These are phyloP conservation scores for Hymenoscyphus infarciens DNA, from an alignment of 2,329 filamentous ascomycete species.

Conservation along the genomic window DNA sequence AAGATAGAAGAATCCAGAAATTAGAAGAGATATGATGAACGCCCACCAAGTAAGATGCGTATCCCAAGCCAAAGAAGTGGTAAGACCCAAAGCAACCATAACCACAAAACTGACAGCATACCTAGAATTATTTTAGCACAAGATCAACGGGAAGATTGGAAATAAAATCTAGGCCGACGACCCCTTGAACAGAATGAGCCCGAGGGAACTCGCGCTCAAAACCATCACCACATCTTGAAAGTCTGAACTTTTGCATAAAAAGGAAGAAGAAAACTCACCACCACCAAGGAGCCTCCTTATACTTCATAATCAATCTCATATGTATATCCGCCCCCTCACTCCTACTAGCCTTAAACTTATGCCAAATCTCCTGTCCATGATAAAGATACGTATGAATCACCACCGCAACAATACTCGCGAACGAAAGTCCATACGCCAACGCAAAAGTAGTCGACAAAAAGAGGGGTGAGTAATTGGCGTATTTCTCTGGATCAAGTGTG, in stretches of 20 bases:
- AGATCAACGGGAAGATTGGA: not conserved
- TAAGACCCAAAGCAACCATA: constrained; percentile 44
- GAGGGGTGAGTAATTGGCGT: constrained; percentile 59
- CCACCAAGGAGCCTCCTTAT: constrained; percentile 52
- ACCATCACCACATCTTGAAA: too few species aligned
- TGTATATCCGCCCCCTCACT: constrained; percentile 49
- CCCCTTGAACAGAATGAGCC: too few species aligned
- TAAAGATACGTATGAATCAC: constrained; percentile 66
- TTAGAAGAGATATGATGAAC: constrained; percentile 33
- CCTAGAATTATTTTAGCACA: constrained; percentile 6
- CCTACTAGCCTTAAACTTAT: constrained; percentile 17
- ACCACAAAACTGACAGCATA: constrained; percentile 39
- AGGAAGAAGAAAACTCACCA: constrained; percentile 43
- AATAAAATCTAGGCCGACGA: not conserved
- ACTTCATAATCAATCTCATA: constrained; percentile 53
- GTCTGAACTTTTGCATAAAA: too few species aligned
- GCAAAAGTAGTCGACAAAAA: constrained; percentile 60
- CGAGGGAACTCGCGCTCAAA: too few species aligned
- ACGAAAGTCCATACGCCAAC: constrained; percentile 56
- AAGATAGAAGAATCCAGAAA: constrained; percentile 31
- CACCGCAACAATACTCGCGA: constrained; percentile 57
- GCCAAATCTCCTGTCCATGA: constrained; percentile 64
- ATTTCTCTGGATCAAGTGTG: constrained; percentile 58
- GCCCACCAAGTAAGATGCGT: constrained; percentile 37
- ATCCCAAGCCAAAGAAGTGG: constrained; percentile 21